Evolutionary conservation across 306 rosid species (phyloP), one percentile per base, ranked within the genome.

Genomic region (Inga oerstediana): DNA sequence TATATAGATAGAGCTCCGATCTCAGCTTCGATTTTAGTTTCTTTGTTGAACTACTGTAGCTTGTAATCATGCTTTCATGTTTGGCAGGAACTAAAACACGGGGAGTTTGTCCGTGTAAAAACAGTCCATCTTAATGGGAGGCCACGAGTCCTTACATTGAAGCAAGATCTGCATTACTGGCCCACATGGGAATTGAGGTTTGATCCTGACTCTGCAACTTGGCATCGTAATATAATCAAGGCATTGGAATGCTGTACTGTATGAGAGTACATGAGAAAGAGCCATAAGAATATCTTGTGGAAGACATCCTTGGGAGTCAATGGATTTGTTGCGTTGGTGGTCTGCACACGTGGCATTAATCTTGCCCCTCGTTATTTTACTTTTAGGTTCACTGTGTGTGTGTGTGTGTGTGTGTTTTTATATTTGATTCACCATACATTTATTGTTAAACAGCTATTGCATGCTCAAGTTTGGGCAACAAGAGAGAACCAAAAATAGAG

Each of bases 81-180:
- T 51, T 59, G 45, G 39, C 91, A 95, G 98, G 98, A 89, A 86
- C 82, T 93, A 30, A 92, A 91, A 79, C 99, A 96, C 34, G 94
- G 91, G 59, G 91, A 93, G 83, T 96, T 96, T 76, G 99, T 92
- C 66, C 96, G 99, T n/a, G 82, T 96, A 30, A 89, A 81, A 87
- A 93, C 97, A 22, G 88, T 96, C 83, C 92, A 93, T 86, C 89
- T 96, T 19, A 95, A 93, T 56, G 99, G 98, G 75, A 92, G 94
- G 88, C 97, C 98, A 14, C 89, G 94, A 54, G 98, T 96, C 52
- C 88, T 96, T 71, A 92, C 97, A 20, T 78, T 96, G 88, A 96
- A 93, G 91, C 98, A 96, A 83, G 98, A 96, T 84, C 88, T 96
- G 91, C 99, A 93, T 76, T 93, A 96, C 84, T 93, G 99, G 98